These are phyloP conservation scores for Plasmopara muralis DNA, from an alignment of 352 stramenopile species.

Conservation along the genomic window DNA sequence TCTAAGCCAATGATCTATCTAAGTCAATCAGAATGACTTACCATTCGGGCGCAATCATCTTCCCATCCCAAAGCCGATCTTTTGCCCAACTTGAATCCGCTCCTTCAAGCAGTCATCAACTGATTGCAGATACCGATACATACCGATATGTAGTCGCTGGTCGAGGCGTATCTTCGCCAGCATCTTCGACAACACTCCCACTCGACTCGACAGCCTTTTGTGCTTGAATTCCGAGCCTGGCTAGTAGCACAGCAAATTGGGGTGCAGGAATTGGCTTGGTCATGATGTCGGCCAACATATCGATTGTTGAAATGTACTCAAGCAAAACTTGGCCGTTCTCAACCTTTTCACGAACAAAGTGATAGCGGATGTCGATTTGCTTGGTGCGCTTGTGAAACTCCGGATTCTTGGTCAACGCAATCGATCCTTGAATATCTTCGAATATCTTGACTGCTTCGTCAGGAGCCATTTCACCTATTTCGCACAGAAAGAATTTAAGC, in stretches of 20 bases:
- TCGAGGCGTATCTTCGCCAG: not conserved
- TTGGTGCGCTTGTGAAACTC: slow-evolving; percentile 1
- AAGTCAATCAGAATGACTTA: too few species aligned
- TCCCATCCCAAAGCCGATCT: too few species aligned
- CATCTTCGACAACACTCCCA: not conserved
- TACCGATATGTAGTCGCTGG: too few species aligned
- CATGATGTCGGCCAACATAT: not conserved
- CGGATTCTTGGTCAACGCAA: not conserved
- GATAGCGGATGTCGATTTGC: not conserved
- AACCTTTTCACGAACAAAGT: not conserved
- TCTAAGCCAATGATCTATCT: too few species aligned
- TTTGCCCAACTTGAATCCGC: too few species aligned
- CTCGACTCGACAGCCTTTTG: not conserved
- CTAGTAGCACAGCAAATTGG: not conserved
- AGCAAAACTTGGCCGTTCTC: not conserved
- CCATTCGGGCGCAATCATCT: too few species aligned
- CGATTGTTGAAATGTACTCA: not conserved
- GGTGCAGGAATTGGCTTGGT: not conserved
- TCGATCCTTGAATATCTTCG: not conserved
- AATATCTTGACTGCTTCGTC: not conserved
- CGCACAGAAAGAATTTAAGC: not conserved
- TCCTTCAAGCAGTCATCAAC: too few species aligned
- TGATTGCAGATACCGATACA: too few species aligned
- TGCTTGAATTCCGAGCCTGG: not conserved
- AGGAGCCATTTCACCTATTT: not conserved